Evolutionary conservation across 805 yeast species (phyloP).

Genomic region (Starmerella bombicola): DNA sequence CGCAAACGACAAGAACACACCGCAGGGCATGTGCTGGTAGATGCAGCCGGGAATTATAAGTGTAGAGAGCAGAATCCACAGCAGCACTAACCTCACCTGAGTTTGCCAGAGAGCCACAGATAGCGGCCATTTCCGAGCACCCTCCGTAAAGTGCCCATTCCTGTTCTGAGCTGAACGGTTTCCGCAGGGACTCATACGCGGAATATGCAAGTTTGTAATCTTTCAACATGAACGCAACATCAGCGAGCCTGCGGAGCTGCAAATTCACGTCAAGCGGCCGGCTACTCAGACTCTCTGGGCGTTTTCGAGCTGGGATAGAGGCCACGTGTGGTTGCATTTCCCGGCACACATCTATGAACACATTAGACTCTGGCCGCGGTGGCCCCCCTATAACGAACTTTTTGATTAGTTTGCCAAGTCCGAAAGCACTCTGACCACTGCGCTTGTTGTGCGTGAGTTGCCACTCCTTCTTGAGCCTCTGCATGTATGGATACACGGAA

Average conservation of each 20-base stretch:
- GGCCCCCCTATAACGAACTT: conserved; percentile 18
- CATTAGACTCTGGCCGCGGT: conserved; percentile 17
- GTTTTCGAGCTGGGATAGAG: conserved; percentile 13
- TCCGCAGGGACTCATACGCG: conserved; percentile 68
- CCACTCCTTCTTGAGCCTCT: conserved; percentile 67
- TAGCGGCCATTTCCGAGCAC: conserved; percentile 76
- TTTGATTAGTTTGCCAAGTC: conserved; percentile 18
- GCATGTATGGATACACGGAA: conserved; percentile 70
- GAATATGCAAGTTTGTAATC: conserved; percentile 77
- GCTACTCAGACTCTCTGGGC: not conserved
- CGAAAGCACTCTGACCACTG: conserved; percentile 3
- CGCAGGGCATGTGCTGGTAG: conserved; percentile 60
- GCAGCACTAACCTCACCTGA: conserved; percentile 31
- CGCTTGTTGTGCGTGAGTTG: conserved; percentile 6
- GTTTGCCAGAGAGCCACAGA: conserved; percentile 47
- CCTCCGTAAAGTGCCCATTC: conserved; percentile 75
- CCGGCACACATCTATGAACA: conserved; percentile 13
- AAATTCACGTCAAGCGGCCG: conserved; percentile 37
- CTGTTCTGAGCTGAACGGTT: conserved; percentile 63
- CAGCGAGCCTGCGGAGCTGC: conserved; percentile 69
- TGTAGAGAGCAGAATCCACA: conserved; percentile 60
- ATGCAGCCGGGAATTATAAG: conserved; percentile 59
- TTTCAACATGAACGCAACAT: conserved; percentile 81
- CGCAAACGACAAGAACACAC: conserved; percentile 53
- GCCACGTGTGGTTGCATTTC: conserved; percentile 21